Base-by-base conservation (phyloP, 352 stramenopile species). In the Phytopythium kandeliae region DNA sequence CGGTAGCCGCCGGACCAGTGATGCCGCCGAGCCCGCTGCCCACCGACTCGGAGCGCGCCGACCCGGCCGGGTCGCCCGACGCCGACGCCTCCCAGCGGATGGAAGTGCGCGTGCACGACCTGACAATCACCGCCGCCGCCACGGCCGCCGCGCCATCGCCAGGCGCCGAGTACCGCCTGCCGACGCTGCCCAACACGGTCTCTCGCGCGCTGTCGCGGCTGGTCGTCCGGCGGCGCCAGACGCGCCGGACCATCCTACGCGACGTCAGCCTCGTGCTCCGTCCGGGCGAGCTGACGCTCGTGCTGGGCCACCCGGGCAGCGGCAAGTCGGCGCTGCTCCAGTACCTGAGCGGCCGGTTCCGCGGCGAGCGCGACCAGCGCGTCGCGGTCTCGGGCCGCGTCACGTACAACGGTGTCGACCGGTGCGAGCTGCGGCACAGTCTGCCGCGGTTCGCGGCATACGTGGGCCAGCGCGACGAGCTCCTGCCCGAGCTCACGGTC, bases 71-170 rank as follows among this genome's bases (percentile, higher is more conserved):
- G n/a, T n/a, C n/a, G n/a, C n/a, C n/a, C n/a, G n/a, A n/a, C n/a
- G n/a, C n/a, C n/a, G n/a, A n/a, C n/a, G n/a, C n/a, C n/a, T n/a
- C n/a, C n/a, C n/a, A n/a, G 13, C 57, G 62, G 43, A 49, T 73
- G 54, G 64, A 82, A 37, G 64, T 82, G 8, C 67, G 68, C n/a
- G 54, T 76, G 31, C 62, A 60, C 24, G 41, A 71, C 62, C 46
- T 82, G 21, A 64, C 48, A 25, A 31, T 77, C 48, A 53, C 57
- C 13, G 67, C 67, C 10, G 59, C n/a, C n/a, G n/a, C n/a, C n/a
- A n/a, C n/a, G n/a, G n/a, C n/a, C n/a, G n/a, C n/a, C n/a, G n/a
- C n/a, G n/a, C n/a, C n/a, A n/a, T n/a, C n/a, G n/a, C n/a, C n/a
- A n/a, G n/a, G n/a, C n/a, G n/a, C n/a, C 40, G 38, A n/a, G 46